Percentiles rank a stretch among this genome's conserved stretches.
phyloP scores from a whole-genome alignment of 78 protist genomes.

The Monosiga brevicollis region DNA sequence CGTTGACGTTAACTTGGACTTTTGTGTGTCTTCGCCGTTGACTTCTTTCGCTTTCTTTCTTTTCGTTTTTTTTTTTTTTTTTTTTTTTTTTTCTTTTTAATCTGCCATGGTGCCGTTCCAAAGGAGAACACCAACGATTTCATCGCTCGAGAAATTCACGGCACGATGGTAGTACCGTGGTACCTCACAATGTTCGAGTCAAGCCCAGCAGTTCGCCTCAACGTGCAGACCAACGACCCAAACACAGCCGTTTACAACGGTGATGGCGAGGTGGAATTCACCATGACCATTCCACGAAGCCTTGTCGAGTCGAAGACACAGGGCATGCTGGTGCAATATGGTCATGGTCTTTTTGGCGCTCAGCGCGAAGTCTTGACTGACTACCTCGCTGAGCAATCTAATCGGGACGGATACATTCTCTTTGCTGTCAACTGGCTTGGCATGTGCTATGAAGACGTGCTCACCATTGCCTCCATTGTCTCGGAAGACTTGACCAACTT shows the following conservation, averaged over 20 bases:
- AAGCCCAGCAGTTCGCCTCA: neutral
- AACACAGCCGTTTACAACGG: neutral
- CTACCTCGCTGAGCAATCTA: neutral
- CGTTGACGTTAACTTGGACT: too few relatives aligned
- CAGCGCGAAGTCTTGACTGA: neutral
- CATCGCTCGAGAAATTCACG: neutral
- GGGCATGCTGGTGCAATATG: neutral
- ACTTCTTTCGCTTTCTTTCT: too few relatives aligned
- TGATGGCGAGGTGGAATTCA: neutral
- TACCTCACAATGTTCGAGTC: too few relatives aligned
- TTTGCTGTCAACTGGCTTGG: slow-evolving; percentile 6
- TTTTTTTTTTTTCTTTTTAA: too few relatives aligned
- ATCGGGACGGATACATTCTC: neutral
- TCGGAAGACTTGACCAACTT: neutral
- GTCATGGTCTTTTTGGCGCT: slow-evolving; percentile 11
- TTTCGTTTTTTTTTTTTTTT: too few relatives aligned
- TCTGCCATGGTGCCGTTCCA: too few relatives aligned
- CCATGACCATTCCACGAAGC: neutral
- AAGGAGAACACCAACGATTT: neutral
- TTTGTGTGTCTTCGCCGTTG: too few relatives aligned
- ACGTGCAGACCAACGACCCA: neutral
- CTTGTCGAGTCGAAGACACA: neutral
- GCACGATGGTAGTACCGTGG: neutral
- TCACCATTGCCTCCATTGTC: neutral
- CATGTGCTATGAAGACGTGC: neutral